Evolutionary conservation across 1,284 basidiomycete genomes (phyloP).

Genomic region (Agaricales sp.): DNA sequence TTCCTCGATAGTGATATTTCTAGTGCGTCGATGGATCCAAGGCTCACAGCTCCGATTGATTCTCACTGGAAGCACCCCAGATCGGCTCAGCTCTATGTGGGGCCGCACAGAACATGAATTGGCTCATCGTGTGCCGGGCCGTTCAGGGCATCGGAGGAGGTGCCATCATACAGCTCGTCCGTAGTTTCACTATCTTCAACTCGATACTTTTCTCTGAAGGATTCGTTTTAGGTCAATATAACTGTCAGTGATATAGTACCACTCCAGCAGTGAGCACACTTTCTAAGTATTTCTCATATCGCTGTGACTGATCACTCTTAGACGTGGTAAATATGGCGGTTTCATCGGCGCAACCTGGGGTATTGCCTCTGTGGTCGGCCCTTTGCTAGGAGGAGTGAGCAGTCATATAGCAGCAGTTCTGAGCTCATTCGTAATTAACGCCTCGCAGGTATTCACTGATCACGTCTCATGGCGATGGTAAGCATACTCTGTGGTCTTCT

Average conservation of each 20-base stretch:
- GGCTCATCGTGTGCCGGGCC: constrained; percentile 57
- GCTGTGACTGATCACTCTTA: constrained; percentile 15
- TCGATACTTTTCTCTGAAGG: background rate
- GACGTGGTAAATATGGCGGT: constrained; percentile 69
- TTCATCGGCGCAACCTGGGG: constrained; percentile 75
- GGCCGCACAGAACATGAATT: constrained; percentile 65
- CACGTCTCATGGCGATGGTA: constrained; percentile 70
- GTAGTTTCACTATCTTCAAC: background rate
- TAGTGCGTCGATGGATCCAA: constrained; percentile 31
- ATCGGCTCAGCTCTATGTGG: constrained; percentile 77
- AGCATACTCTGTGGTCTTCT: constrained; percentile 10
- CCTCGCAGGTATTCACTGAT: constrained; percentile 48
- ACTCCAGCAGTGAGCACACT: constrained; percentile 47
- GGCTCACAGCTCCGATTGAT: background rate
- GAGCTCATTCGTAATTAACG: constrained; percentile 4
- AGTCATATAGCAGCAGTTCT: background rate
- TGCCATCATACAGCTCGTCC: constrained; percentile 53
- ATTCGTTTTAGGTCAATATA: constrained; percentile 39
- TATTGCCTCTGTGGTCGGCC: constrained; percentile 62
- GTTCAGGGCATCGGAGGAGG: constrained; percentile 81
- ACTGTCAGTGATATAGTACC: constrained; percentile 75
- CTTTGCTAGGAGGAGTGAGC: constrained; percentile 63
- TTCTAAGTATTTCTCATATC: background rate
- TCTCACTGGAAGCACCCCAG: constrained; percentile 19
- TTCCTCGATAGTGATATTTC: constrained; percentile 55